Conservation (phyloP, 1,139 yeast species). For the Saccharomycopsis crataegensis region DNA sequence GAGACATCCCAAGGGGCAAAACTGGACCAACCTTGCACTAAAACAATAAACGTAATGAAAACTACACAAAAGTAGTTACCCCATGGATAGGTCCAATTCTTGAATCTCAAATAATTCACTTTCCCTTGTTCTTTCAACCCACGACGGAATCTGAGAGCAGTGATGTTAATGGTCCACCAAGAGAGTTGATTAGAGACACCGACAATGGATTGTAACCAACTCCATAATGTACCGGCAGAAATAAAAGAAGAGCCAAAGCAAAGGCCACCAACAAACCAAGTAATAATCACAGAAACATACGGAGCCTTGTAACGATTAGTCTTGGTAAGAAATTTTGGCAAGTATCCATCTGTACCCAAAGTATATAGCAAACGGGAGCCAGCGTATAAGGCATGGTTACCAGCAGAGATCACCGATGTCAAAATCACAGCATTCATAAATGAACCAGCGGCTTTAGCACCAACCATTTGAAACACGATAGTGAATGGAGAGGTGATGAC, state of each 20-base stretch:
- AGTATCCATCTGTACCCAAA: slow-evolving; percentile 41
- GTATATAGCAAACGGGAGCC: slow-evolving; percentile 42
- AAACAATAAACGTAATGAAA: slow-evolving; percentile 39
- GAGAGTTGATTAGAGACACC: slow-evolving; percentile 34
- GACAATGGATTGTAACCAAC: slow-evolving; percentile 33
- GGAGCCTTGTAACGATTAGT: slow-evolving; percentile 42
- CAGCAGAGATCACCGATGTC: slow-evolving; percentile 44
- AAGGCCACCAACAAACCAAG: slow-evolving; percentile 32
- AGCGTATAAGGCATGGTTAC: slow-evolving; percentile 45
- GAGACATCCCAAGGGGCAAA: slow-evolving; percentile 50
- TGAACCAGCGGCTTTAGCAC: slow-evolving; percentile 36
- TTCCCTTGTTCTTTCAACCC: slow-evolving; percentile 37
- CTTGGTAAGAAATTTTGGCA: slow-evolving; percentile 39
- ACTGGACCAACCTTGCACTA: slow-evolving; percentile 59
- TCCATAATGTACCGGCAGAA: slow-evolving; percentile 31
- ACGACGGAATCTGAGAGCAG: slow-evolving; percentile 45
- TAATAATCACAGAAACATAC: slow-evolving; percentile 32
- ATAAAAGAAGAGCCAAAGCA: slow-evolving; percentile 32
- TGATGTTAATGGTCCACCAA: slow-evolving; percentile 35
- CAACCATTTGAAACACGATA: slow-evolving; percentile 49
- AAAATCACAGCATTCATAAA: slow-evolving; percentile 45
- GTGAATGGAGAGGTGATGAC: slow-evolving; percentile 59
- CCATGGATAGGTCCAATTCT: slow-evolving; percentile 51
- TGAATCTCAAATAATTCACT: slow-evolving; percentile 27
- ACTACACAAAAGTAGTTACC: slow-evolving; percentile 53